A percentile compares a stretch with the other conserved stretches of the same genome.
These are phyloP conservation scores for Monosporascus sp. DNA, from an alignment of 2,329 filamentous ascomycete genomes.

Conservation along the genomic window DNA sequence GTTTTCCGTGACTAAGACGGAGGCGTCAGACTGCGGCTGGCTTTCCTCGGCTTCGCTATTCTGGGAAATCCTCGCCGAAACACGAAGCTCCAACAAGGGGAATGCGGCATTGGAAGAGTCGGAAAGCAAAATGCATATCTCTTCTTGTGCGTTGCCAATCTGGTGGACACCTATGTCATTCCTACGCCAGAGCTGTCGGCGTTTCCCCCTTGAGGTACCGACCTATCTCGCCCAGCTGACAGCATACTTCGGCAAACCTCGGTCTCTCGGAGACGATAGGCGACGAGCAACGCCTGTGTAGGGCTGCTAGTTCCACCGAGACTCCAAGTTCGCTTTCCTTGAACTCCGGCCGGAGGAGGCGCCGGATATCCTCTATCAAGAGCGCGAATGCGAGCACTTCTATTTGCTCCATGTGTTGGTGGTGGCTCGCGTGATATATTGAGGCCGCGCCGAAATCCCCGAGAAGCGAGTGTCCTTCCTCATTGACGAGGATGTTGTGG, in stretches of 20 bases:
- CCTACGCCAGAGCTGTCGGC: neutral
- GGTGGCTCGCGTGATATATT: conserved; percentile 28
- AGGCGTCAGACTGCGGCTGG: neutral
- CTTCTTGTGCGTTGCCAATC: too few species aligned
- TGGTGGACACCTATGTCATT: too few species aligned
- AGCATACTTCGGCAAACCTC: conserved; percentile 25
- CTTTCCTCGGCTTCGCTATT: neutral
- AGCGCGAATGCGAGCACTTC: conserved; percentile 44
- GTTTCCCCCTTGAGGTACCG: conserved; percentile 3
- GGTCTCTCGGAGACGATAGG: conserved; percentile 23
- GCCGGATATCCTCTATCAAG: conserved; percentile 39
- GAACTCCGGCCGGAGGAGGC: conserved; percentile 21
- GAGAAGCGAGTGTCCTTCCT: conserved; percentile 36
- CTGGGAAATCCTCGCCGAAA: neutral
- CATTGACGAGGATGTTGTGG: conserved; percentile 39
- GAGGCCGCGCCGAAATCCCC: conserved; percentile 44
- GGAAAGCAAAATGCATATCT: neutral
- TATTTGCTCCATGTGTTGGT: conserved; percentile 32
- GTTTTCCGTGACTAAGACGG: neutral
- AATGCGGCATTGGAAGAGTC: neutral
- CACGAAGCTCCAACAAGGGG: neutral
- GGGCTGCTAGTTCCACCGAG: conserved; percentile 16
- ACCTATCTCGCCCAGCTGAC: conserved; percentile 12
- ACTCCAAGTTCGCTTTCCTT: conserved; percentile 8
- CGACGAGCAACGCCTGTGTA: conserved; percentile 24